A percentile compares a stretch with the other conserved stretches of the same genome.
These are phyloP conservation scores for Botryotinia globosa DNA, from an alignment of 2,329 filamentous ascomycete genomes.

Conservation along the genomic window DNA sequence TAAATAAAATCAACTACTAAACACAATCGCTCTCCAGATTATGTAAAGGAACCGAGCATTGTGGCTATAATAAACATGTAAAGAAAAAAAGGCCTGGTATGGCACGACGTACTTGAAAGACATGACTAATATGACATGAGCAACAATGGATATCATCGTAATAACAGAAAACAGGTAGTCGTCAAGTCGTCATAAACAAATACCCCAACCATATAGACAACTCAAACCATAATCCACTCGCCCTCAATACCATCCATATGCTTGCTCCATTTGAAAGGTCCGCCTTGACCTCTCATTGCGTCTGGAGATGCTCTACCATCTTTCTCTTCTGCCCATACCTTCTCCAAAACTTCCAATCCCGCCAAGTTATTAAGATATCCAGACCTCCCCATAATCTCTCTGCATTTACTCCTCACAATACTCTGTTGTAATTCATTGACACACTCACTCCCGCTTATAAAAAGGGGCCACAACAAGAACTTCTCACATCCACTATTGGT, in stretches of 20 bases:
- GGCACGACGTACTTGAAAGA: neutral
- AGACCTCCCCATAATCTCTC: slow-evolving; percentile 81
- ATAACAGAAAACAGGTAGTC: neutral
- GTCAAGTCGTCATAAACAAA: neutral
- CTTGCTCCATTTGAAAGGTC: slow-evolving; percentile 36
- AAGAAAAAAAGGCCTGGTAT: neutral
- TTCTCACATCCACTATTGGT: slow-evolving; percentile 72
- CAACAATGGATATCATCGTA: neutral
- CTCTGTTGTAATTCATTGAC: slow-evolving; percentile 76
- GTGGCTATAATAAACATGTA: neutral
- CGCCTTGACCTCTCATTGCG: slow-evolving; percentile 14
- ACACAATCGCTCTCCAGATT: neutral
- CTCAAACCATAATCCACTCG: slow-evolving; percentile 66
- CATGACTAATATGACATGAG: neutral
- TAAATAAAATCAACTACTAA: neutral
- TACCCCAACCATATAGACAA: neutral
- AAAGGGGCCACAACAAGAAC: slow-evolving; percentile 90
- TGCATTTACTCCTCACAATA: slow-evolving; percentile 75
- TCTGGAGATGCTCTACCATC: slow-evolving; percentile 20
- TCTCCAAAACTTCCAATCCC: slow-evolving; percentile 80
- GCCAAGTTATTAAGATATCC: slow-evolving; percentile 93
- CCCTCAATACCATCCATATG: slow-evolving; percentile 48
- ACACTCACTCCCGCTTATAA: slow-evolving; percentile 86
- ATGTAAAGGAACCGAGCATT: neutral
- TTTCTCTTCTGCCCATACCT: slow-evolving; percentile 60